phyloP scores from a whole-genome alignment of 2,329 filamentous ascomycete genomes.

The Neospermospora avenae region DNA sequence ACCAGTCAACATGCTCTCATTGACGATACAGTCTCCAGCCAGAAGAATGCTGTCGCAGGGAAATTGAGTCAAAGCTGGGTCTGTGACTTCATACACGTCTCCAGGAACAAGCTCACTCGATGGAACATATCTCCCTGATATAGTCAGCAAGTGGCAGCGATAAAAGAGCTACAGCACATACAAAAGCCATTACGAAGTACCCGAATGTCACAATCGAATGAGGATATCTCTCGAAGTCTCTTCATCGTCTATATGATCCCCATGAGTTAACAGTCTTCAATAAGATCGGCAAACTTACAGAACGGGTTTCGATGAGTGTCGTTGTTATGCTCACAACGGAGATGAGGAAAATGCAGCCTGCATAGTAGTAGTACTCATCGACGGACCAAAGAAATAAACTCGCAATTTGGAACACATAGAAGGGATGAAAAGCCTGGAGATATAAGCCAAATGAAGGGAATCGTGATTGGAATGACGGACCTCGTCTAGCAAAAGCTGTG shows the following conservation, averaged over 20 bases:
- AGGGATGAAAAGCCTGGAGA: slow-evolving; percentile 81
- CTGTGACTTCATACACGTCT: slow-evolving; percentile 94
- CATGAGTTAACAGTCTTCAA: slow-evolving; percentile 4
- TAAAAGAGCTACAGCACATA: slow-evolving; percentile 38
- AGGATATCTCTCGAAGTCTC: slow-evolving; percentile 84
- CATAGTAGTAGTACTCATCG: slow-evolving; percentile 98
- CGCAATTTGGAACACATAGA: slow-evolving; percentile 96
- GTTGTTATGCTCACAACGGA: slow-evolving; percentile 88
- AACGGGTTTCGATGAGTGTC: slow-evolving; percentile 84
- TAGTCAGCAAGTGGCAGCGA: slow-evolving; percentile 5
- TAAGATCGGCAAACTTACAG: slow-evolving; percentile 49
- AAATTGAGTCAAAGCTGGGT: slow-evolving; percentile 82
- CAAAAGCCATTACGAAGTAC: slow-evolving; percentile 95
- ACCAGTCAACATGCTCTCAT: slow-evolving; percentile 96
- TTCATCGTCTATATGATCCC: slow-evolving; percentile 67
- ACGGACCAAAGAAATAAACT: slow-evolving; percentile 93
- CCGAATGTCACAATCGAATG: slow-evolving; percentile 91
- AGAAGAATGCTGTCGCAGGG: slow-evolving; percentile 90
- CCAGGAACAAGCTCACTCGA: slow-evolving; percentile 90
- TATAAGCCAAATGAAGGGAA: slow-evolving; percentile 14
- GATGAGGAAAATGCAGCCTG: slow-evolving; percentile 89
- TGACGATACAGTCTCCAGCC: slow-evolving; percentile 95
- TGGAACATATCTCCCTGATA: slow-evolving; percentile 71
- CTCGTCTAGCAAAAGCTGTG: slow-evolving; percentile 85
- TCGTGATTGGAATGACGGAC: slow-evolving; percentile 40